Conservation (phyloP, 1,284 basidiomycete genomes). For the Gomphus bonarii region DNA sequence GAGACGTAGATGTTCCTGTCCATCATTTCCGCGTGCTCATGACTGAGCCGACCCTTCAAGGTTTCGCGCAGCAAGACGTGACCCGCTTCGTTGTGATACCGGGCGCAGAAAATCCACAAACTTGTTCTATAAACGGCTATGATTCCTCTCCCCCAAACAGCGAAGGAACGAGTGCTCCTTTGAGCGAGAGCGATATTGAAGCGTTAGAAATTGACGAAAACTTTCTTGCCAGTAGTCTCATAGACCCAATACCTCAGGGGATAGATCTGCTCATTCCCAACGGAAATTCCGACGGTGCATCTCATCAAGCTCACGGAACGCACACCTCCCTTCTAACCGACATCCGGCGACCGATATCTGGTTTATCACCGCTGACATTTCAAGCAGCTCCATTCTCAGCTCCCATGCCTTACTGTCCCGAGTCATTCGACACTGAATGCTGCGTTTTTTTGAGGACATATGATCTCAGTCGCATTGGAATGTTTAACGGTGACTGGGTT, state of each 20-base stretch:
- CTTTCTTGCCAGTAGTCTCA: conserved; percentile 47
- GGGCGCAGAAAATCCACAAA: conserved; percentile 14
- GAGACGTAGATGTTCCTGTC: neutral
- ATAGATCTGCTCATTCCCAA: neutral
- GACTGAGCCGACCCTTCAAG: conserved; percentile 66
- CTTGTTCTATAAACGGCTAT: neutral
- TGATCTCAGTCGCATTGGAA: conserved; percentile 64
- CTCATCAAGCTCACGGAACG: neutral
- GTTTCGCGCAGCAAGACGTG: conserved; percentile 36
- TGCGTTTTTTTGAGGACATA: conserved; percentile 47
- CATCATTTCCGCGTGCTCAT: conserved; percentile 22
- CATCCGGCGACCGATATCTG: neutral
- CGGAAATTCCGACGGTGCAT: too few species aligned
- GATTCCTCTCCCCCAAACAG: neutral
- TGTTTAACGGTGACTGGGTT: conserved; percentile 87
- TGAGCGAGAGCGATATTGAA: conserved; percentile 26
- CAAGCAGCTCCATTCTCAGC: conserved; percentile 22
- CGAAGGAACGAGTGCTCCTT: neutral
- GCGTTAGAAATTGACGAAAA: conserved; percentile 58
- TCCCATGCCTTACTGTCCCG: conserved; percentile 21
- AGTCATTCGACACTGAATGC: conserved; percentile 27
- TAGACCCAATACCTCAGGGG: neutral
- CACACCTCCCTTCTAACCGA: neutral
- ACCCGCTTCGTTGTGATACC: conserved; percentile 48
- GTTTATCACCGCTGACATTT: neutral